phyloP scores from a whole-genome alignment of 202 grass and related monocot genomes.

The Alloteropsis angusta region DNA sequence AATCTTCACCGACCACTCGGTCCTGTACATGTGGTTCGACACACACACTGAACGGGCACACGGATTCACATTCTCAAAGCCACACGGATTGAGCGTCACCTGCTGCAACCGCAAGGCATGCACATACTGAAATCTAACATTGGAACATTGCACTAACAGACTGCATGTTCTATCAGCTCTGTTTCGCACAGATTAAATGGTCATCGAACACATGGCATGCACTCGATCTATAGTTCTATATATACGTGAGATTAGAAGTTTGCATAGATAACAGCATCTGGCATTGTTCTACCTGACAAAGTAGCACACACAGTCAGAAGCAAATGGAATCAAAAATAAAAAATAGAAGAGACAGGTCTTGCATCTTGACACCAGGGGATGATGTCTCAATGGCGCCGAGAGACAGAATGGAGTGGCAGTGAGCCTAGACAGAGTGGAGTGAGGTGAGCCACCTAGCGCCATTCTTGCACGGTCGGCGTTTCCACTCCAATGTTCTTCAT shows the following conservation, averaged over 20 bases:
- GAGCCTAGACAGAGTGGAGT: background rate
- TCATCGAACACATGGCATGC: background rate
- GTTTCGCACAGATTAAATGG: background rate
- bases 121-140: no score
- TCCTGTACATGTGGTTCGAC: no score
- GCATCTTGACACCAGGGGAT: background rate
- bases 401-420: background rate
- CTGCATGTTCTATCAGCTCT: background rate
- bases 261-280: background rate
- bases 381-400: background rate
- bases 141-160: no score
- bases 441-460: slow-evolving; percentile 23
- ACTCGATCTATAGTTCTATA: background rate
- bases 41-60: no score
- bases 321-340: background rate
- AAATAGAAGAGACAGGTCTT: background rate
- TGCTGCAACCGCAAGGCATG: no score
- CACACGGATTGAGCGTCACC: no score
- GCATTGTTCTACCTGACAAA: background rate
- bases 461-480: slow-evolving; percentile 71
- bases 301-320: background rate
- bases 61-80: no score
- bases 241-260: background rate
- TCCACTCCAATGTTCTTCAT: slow-evolving; percentile 83
- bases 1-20: no score